Conservation (phyloP, 2,329 filamentous ascomycete species). For the Zymoseptoria tritici region DNA sequence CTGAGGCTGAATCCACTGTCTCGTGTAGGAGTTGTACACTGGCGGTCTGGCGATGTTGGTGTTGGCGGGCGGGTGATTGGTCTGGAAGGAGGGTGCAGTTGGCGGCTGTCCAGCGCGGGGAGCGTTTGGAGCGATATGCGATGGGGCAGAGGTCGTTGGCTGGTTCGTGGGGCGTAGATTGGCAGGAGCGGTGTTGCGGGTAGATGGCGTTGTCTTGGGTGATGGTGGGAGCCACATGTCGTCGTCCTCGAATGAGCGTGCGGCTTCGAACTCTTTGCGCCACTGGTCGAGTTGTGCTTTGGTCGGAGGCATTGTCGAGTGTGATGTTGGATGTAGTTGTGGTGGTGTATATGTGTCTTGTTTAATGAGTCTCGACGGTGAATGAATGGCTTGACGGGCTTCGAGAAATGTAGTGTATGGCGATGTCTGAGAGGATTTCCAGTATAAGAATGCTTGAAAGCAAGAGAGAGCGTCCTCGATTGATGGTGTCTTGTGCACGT, state of each 20-base stretch:
- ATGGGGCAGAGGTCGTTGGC: neutral
- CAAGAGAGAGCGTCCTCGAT: neutral
- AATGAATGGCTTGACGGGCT: neutral
- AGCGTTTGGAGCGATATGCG: neutral
- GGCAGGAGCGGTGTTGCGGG: neutral
- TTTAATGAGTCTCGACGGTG: neutral
- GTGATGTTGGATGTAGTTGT: neutral
- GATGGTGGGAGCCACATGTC: neutral
- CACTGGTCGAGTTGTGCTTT: constrained; percentile 2
- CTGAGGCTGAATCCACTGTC: neutral
- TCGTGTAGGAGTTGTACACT: neutral
- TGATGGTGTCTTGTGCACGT: neutral
- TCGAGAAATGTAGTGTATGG: neutral
- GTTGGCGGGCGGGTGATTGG: neutral
- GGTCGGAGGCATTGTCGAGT: neutral
- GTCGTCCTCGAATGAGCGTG: constrained; percentile 7
- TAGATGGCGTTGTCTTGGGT: neutral
- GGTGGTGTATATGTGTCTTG: neutral
- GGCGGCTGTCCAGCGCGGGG: too few species aligned
- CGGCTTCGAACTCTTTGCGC: constrained; percentile 9
- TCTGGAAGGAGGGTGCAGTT: neutral
- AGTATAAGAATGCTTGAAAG: neutral
- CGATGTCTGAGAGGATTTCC: neutral
- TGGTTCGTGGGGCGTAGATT: neutral
- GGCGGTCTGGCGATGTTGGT: too few species aligned